Percentiles rank a stretch among this genome's conserved stretches.
Evolutionary conservation across 768 basidiomycete genomes (phyloP).

Genomic region (Rubroboletus pulcherrimus): DNA sequence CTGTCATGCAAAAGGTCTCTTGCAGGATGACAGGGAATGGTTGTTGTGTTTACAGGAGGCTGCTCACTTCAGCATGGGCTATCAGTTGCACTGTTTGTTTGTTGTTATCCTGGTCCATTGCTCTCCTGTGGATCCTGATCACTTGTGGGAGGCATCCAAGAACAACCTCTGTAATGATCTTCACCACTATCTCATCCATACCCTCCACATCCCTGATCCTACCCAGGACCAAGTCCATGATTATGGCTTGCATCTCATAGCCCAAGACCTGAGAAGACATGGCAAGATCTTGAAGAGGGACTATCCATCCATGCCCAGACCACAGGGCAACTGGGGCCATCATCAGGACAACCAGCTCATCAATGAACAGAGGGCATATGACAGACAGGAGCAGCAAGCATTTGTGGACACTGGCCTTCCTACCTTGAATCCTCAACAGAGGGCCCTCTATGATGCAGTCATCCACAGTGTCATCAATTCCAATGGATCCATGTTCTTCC

Average conservation of each 20-base stretch:
- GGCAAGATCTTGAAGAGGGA: background rate
- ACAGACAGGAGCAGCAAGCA: constrained; percentile 8
- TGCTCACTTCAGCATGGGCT: background rate
- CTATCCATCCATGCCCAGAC: background rate
- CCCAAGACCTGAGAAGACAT: background rate
- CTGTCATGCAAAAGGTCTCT: constrained; percentile 39
- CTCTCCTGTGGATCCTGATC: background rate
- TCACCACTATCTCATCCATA: background rate
- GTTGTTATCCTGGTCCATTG: background rate
- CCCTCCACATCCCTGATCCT: background rate
- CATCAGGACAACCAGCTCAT: background rate
- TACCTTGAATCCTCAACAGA: too few species aligned
- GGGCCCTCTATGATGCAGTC: too few species aligned
- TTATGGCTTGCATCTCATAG: background rate
- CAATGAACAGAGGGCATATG: background rate
- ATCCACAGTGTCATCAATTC: too few species aligned
- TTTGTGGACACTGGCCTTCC: too few species aligned
- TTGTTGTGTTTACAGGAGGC: constrained; percentile 40
- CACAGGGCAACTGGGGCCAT: background rate
- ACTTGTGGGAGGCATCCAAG: background rate
- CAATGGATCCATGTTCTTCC: too few species aligned
- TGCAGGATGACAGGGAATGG: constrained; percentile 50
- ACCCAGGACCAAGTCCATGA: background rate
- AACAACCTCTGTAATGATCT: background rate
- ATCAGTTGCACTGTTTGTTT: background rate